Evolutionary conservation across 1,139 yeast species (phyloP), one percentile per base, ranked within the genome.

Genomic region (Sugiyamaella pinicola): DNA sequence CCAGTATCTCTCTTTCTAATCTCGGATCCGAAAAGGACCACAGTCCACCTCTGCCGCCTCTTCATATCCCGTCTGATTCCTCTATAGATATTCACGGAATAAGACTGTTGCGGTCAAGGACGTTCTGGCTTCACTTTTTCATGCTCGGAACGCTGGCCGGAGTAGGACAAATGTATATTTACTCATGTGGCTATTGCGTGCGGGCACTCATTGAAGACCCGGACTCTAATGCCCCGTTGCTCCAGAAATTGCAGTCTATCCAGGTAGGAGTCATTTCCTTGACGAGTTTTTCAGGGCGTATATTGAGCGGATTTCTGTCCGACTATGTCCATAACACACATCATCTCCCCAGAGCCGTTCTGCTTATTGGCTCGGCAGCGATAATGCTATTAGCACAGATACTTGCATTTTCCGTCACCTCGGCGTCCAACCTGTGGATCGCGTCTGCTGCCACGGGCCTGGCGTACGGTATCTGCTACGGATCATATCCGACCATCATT

Each of bases 401-500:
- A 22, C 64, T 64, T 39, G 74, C 69, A 55, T 62, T 56, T 21
- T 54, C 66, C 57, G 60, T 74, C 54, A 58, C 70, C 56, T 58
- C 67, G 54, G 60, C 74, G 1, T 69, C 75, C 22, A 65, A 69
- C 56, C 62, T 82, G 47, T 74, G 80, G 65, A 43, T 78, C 1
- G 75, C 84, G n/a, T 84, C 93, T 0, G 70, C 79, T 29, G 66
- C 82, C 4, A 79, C 84, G 51, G 96, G 96, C 0, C 73, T 78
- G 45, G 83, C 89, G n/a, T 89, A 87, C 69, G 96, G 96, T 0
- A 77, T 85, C 49, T 75, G 85, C 50, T 88, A 85, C 67, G 93
- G 96, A 0, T 78, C 89, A 5, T 86, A 82, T 66, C 96, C 96
- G 0, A 85, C 93, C 1, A 81, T 87, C 21, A 75, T 87, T 26